These are phyloP conservation scores for Pythium rishiriense DNA, from an alignment of 352 stramenopile genomes.

Conservation along the genomic window DNA sequence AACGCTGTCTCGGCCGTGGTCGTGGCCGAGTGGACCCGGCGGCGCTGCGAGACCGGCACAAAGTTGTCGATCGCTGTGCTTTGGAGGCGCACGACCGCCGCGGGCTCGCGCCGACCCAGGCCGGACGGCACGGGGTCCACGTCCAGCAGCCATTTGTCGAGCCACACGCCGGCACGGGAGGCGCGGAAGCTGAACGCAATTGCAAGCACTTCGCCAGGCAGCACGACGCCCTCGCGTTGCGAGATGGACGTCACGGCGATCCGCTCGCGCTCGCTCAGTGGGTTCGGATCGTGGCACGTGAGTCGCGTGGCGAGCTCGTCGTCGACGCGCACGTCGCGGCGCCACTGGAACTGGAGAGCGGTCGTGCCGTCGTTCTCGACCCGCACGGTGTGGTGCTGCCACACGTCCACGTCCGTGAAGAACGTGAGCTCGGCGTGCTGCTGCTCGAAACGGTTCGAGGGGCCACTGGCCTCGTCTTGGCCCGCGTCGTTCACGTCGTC, in stretches of 20 bases:
- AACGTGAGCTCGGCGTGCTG: conserved; percentile 41
- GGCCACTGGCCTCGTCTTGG: neutral
- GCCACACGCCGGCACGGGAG: conserved; percentile 43
- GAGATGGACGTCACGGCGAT: conserved; percentile 48
- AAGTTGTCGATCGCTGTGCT: conserved; percentile 72
- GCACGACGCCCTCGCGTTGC: conserved; percentile 38
- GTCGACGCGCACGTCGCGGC: conserved; percentile 25
- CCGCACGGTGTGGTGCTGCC: conserved; percentile 41
- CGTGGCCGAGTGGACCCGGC: conserved; percentile 18
- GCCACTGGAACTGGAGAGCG: conserved; percentile 64
- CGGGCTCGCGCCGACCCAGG: conserved; percentile 17
- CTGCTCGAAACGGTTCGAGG: neutral
- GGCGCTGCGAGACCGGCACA: conserved; percentile 31
- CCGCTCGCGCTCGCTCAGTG: conserved; percentile 24
- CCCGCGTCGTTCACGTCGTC: neutral
- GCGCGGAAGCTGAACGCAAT: conserved; percentile 71
- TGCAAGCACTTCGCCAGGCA: conserved; percentile 50
- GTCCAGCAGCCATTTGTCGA: conserved; percentile 74
- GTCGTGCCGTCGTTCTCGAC: conserved; percentile 57
- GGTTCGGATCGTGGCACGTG: conserved; percentile 11
- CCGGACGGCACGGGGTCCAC: conserved; percentile 38
- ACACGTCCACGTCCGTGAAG: conserved; percentile 37
- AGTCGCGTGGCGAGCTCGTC: conserved; percentile 12
- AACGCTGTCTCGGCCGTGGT: conserved; percentile 34
- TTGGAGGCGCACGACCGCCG: conserved; percentile 37